phyloP scores from a whole-genome alignment of 129 eudicot species.

The Cynara cardunculus region DNA sequence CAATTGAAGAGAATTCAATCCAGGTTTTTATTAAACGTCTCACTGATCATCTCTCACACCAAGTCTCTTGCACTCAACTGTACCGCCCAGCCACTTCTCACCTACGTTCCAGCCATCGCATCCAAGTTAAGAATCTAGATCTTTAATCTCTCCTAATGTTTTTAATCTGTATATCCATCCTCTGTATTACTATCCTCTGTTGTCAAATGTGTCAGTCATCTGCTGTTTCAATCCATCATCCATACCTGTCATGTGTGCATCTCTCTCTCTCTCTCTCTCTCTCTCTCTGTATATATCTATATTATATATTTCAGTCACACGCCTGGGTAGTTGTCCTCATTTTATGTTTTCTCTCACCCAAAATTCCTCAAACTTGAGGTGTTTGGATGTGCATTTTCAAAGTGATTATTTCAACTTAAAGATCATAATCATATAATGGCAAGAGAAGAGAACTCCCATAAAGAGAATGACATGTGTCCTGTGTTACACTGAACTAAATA shows the following conservation, averaged over 20 bases:
- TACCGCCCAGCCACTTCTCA: neutral
- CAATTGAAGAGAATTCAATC: neutral
- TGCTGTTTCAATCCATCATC: neutral
- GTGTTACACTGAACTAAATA: too few relatives aligned
- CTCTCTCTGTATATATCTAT: too few relatives aligned
- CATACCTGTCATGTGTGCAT: neutral
- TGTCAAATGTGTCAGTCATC: too few relatives aligned
- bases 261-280: neutral
- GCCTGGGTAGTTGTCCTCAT: neutral
- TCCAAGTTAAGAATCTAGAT: neutral
- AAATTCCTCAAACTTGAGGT: neutral
- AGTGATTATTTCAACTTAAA: neutral
- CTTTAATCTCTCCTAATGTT: neutral
- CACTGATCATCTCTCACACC: neutral
- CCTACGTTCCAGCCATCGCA: neutral
- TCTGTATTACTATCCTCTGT: too few relatives aligned
- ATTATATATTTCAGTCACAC: neutral
- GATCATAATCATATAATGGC: too few relatives aligned
- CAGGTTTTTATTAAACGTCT: neutral
- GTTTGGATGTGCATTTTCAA: neutral
- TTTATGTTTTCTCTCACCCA: neutral
- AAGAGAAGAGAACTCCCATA: too few relatives aligned
- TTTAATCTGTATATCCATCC: too few relatives aligned
- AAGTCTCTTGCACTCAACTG: neutral
- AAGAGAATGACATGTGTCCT: too few relatives aligned